Percentiles rank a stretch among this genome's conserved stretches.
Evolutionary conservation across 495 filamentous ascomycete species (phyloP).

Genomic region (Usnea hakonensis): DNA sequence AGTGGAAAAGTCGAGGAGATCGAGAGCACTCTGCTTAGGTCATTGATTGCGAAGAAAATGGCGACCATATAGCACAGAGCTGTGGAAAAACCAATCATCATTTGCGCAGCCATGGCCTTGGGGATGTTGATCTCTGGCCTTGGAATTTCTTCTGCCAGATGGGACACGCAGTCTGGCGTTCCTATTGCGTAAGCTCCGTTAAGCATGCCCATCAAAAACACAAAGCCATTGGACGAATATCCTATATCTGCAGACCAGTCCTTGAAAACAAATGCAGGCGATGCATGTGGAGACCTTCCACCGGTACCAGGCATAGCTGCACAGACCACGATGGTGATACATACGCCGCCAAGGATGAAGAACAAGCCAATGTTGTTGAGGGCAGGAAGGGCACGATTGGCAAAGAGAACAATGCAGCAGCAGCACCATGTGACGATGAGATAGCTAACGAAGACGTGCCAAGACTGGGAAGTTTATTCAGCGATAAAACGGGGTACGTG

Average conservation of each 20-base stretch:
- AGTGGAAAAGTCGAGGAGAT: constrained; percentile 58
- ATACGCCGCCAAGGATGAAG: constrained; percentile 58
- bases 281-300: constrained; percentile 39
- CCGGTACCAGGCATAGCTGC: constrained; percentile 60
- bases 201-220: constrained; percentile 71
- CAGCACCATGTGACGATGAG: constrained; percentile 59
- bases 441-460: constrained; percentile 70
- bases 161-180: constrained; percentile 65
- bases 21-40: constrained; percentile 31
- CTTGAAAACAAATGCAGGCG: constrained; percentile 53
- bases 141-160: constrained; percentile 78
- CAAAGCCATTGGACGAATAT: constrained; percentile 60
- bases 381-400: constrained; percentile 57
- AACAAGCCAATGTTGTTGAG: constrained; percentile 61
- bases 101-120: constrained; percentile 45
- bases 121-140: constrained; percentile 44
- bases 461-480: constrained; percentile 35
- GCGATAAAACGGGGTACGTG: neutral
- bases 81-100: constrained; percentile 42
- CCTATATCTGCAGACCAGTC: constrained; percentile 58
- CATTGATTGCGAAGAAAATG: constrained; percentile 44
- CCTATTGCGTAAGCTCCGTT: constrained; percentile 82
- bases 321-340: constrained; percentile 66
- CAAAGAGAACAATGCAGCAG: constrained; percentile 57
- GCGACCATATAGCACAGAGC: constrained; percentile 43